These are phyloP conservation scores for Cladobotryum mycophilum DNA, from an alignment of 2,329 filamentous ascomycete genomes.

Conservation along the genomic window DNA sequence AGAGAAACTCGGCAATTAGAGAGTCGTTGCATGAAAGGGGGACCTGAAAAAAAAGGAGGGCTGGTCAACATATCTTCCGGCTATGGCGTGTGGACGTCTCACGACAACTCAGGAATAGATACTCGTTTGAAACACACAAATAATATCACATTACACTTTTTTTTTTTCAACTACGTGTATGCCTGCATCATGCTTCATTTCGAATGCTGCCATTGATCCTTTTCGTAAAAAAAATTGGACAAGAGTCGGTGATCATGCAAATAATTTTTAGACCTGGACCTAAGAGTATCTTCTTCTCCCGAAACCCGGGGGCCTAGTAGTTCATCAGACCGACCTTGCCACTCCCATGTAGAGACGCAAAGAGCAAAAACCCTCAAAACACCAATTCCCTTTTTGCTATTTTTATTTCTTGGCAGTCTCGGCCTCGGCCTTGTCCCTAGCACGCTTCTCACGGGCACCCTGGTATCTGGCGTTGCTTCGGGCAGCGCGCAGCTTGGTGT, in stretches of 20 bases:
- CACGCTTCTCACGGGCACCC: slow-evolving; percentile 89
- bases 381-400: slow-evolving; percentile 31
- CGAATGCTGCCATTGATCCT: slow-evolving; percentile 24
- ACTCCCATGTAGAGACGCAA: slow-evolving; percentile 32
- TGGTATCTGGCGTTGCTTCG: slow-evolving; percentile 75
- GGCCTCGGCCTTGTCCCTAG: slow-evolving; percentile 79
- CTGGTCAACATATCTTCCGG: not conserved
- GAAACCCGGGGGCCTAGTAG: slow-evolving; percentile 27
- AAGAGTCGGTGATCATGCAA: slow-evolving; percentile 35
- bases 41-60: not conserved
- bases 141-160: slow-evolving; percentile 5
- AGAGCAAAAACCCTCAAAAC: slow-evolving; percentile 38
- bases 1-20: not conserved
- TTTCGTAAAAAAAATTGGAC: slow-evolving; percentile 24
- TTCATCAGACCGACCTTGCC: slow-evolving; percentile 33
- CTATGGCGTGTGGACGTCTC: not conserved
- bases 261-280: slow-evolving; percentile 37
- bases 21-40: not conserved
- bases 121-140: slow-evolving; percentile 5
- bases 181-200: slow-evolving; percentile 5
- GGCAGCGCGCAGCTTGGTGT: slow-evolving; percentile 75
- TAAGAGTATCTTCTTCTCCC: slow-evolving; percentile 35
- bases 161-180: slow-evolving; percentile 5
- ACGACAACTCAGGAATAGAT: not conserved
- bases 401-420: slow-evolving; percentile 81